Evolutionary conservation across 192 early-diverging fungal species (phyloP).

Genomic region (Coemansia sp.): DNA sequence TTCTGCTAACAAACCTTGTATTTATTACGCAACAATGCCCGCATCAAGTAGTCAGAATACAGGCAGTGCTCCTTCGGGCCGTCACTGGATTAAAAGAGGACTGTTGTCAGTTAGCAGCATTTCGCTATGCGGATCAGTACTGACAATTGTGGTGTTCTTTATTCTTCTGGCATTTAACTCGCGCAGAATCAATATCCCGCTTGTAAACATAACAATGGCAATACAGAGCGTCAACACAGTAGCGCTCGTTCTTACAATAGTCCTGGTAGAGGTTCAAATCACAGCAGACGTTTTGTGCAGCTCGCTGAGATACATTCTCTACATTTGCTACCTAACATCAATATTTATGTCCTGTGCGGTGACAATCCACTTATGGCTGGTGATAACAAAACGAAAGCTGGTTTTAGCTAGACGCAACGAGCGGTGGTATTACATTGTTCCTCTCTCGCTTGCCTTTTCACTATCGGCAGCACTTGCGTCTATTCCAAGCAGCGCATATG

Average conservation of each 20-base stretch:
- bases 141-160: constrained; percentile 34
- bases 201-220: constrained; percentile 45
- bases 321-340: constrained; percentile 48
- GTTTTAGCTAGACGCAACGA: constrained; percentile 36
- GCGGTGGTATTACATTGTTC: constrained; percentile 54
- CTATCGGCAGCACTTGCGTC: constrained; percentile 30
- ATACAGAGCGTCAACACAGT: constrained; percentile 47
- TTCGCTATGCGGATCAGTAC: constrained; percentile 30
- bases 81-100: constrained; percentile 1
- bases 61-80: background rate
- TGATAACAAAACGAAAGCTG: constrained; percentile 47
- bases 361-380: constrained; percentile 49
- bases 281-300: constrained; percentile 32
- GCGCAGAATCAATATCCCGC: constrained; percentile 41
- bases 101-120: constrained; percentile 22
- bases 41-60: background rate
- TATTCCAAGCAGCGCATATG: constrained; percentile 42
- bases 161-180: constrained; percentile 36
- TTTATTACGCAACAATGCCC: too few relatives aligned
- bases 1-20: too few relatives aligned
- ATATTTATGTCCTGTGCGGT: constrained; percentile 51
- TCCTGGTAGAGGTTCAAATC: constrained; percentile 28
- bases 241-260: constrained; percentile 35
- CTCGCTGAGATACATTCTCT: constrained; percentile 41
- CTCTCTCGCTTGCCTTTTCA: constrained; percentile 29